These are phyloP conservation scores for Phytophthora kernoviae DNA, from an alignment of 352 stramenopile genomes.

Conservation along the genomic window DNA sequence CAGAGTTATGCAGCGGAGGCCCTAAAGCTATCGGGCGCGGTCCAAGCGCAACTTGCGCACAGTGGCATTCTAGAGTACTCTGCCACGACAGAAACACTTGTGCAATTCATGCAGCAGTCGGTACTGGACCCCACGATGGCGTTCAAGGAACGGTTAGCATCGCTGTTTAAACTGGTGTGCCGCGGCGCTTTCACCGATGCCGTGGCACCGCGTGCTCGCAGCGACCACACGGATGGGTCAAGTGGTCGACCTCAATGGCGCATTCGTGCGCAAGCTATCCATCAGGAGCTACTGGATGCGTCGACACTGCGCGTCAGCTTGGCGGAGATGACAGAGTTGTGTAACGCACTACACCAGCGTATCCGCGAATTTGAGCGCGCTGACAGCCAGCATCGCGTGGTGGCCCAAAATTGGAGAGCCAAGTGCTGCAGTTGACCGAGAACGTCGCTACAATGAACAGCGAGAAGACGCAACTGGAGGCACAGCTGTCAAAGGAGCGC, in stretches of 20 bases:
- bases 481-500: conserved; percentile 66
- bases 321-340: conserved; percentile 70
- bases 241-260: conserved; percentile 68
- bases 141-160: conserved; percentile 67
- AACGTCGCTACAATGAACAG: conserved; percentile 26
- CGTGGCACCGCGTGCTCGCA: conserved; percentile 49
- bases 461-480: conserved; percentile 58
- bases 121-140: conserved; percentile 49
- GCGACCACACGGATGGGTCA: conserved; percentile 19
- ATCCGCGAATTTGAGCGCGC: conserved; percentile 77
- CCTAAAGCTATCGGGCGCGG: conserved; percentile 40
- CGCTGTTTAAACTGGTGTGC: conserved; percentile 79
- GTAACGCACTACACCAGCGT: conserved; percentile 61
- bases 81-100: conserved; percentile 35
- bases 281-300: conserved; percentile 67
- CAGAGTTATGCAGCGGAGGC: conserved; percentile 58
- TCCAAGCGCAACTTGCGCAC: conserved; percentile 48
- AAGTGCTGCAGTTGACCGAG: conserved; percentile 65
- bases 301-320: conserved; percentile 63
- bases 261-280: conserved; percentile 75
- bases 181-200: conserved; percentile 80
- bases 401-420: conserved; percentile 79
- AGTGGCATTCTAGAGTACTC: conserved; percentile 22
- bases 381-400: conserved; percentile 78
- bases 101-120: conserved; percentile 50